phyloP scores from a whole-genome alignment of 208 protist genomes.

The Leishmania guyanensis region DNA sequence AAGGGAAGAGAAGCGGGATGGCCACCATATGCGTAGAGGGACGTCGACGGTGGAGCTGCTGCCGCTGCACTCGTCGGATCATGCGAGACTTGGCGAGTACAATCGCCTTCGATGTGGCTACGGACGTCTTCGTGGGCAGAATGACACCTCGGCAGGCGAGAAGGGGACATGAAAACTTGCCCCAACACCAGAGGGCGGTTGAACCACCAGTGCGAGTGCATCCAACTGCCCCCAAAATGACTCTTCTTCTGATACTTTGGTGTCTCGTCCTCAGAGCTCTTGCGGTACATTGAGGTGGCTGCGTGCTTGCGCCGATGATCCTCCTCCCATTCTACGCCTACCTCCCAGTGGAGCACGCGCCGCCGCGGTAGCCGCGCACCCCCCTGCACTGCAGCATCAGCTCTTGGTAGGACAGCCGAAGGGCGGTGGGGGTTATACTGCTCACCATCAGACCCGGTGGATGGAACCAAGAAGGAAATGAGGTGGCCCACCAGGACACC shows the following conservation, averaged over 20 bases:
- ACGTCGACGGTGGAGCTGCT: not conserved
- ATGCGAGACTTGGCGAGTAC: not conserved
- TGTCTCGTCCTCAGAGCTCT: not conserved
- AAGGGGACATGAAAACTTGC: not conserved
- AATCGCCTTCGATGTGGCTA: not conserved
- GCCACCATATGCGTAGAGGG: constrained; percentile 19
- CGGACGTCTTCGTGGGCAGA: not conserved
- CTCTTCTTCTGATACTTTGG: not conserved
- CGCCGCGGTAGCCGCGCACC: not conserved
- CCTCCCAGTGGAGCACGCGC: constrained; percentile 21
- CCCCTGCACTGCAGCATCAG: not conserved
- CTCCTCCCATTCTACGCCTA: constrained; percentile 4
- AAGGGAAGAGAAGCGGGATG: constrained; percentile 8
- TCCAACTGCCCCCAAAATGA: constrained; percentile 7
- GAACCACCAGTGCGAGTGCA: constrained; percentile 21
- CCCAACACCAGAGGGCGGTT: constrained; percentile 8
- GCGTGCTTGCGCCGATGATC: not conserved
- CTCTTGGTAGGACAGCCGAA: not conserved
- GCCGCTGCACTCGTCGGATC: not conserved
- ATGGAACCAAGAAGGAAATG: constrained; percentile 16
- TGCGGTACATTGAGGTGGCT: not conserved
- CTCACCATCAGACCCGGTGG: not conserved
- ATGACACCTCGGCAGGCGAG: not conserved
- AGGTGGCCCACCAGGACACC: constrained; percentile 20
- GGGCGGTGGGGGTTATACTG: not conserved